Evolutionary conservation across 2,329 filamentous ascomycete species (phyloP).

Genomic region (Aspergillus cejpii): DNA sequence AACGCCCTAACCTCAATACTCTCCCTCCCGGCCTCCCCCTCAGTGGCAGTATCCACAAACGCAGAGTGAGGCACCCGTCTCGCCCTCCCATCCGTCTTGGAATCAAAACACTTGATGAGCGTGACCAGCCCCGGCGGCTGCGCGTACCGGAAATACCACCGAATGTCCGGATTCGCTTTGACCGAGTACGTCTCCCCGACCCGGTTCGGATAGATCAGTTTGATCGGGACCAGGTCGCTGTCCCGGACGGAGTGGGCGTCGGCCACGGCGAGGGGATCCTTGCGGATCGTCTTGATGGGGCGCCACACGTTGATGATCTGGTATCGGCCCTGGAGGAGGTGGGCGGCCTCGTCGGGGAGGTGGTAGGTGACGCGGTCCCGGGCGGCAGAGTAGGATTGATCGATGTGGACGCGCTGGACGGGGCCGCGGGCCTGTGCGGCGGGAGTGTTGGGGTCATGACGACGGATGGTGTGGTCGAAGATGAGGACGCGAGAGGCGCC

Average conservation of each 20-base stretch:
- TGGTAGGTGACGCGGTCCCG: slow-evolving; percentile 41
- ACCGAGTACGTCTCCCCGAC: slow-evolving; percentile 48
- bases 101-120: slow-evolving; percentile 58
- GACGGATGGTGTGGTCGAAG: slow-evolving; percentile 48
- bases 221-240: slow-evolving; percentile 45
- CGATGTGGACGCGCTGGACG: slow-evolving; percentile 48
- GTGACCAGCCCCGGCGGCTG: slow-evolving; percentile 51
- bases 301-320: slow-evolving; percentile 51
- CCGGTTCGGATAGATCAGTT: slow-evolving; percentile 48
- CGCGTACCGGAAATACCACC: slow-evolving; percentile 50
- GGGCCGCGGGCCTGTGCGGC: slow-evolving; percentile 38
- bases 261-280: slow-evolving; percentile 51
- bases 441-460: slow-evolving; percentile 28
- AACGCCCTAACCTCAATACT: slow-evolving; percentile 54
- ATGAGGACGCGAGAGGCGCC: slow-evolving; percentile 43
- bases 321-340: slow-evolving; percentile 40
- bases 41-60: slow-evolving; percentile 47
- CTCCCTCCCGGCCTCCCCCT: slow-evolving; percentile 37
- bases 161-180: slow-evolving; percentile 38
- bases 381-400: slow-evolving; percentile 44
- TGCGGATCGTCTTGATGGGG: slow-evolving; percentile 45
- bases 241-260: slow-evolving; percentile 48
- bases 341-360: slow-evolving; percentile 39
- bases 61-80: slow-evolving; percentile 52
- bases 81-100: slow-evolving; percentile 49